Conservation (phyloP, 2,329 filamentous ascomycete genomes). For the Mycosphaerelloides madeirae region DNA sequence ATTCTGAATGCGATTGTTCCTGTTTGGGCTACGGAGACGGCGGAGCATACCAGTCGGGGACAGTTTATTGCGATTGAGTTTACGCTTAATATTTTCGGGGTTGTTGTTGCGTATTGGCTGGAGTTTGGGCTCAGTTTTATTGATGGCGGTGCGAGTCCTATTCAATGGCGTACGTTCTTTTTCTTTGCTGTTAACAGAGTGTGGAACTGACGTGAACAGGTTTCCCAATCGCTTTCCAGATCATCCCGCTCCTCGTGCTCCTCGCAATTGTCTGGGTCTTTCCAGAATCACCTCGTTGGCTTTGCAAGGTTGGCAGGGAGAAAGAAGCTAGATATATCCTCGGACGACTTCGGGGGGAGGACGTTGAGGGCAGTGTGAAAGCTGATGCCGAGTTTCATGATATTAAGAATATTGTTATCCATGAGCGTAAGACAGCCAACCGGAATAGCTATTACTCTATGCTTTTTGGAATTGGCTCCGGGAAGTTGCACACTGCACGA, state of each 20-base stretch:
- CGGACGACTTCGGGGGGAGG: constrained; percentile 55
- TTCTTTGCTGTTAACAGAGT: neutral
- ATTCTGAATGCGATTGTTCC: constrained; percentile 67
- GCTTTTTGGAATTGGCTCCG: constrained; percentile 29
- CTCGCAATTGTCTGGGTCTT: constrained; percentile 56
- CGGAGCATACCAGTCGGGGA: constrained; percentile 63
- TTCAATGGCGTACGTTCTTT: constrained; percentile 12
- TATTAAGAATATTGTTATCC: constrained; percentile 58
- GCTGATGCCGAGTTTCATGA: constrained; percentile 64
- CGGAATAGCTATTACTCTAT: constrained; percentile 31
- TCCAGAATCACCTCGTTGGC: constrained; percentile 63
- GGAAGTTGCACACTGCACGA: constrained; percentile 33
- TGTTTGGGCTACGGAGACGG: constrained; percentile 67
- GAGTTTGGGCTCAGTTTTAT: constrained; percentile 30
- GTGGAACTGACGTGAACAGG: constrained; percentile 39
- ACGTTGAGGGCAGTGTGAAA: constrained; percentile 31
- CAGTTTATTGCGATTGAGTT: constrained; percentile 51
- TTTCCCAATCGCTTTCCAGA: constrained; percentile 67
- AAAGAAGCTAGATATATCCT: constrained; percentile 66
- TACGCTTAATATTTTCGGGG: constrained; percentile 67
- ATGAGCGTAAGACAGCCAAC: constrained; percentile 46
- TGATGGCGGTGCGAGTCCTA: constrained; percentile 14
- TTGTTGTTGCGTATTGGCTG: constrained; percentile 43
- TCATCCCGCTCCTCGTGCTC: constrained; percentile 50
- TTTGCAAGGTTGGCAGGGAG: constrained; percentile 61